Evolutionary conservation across 1,139 yeast species (phyloP).

Genomic region (Geotrichum klebahnii): DNA sequence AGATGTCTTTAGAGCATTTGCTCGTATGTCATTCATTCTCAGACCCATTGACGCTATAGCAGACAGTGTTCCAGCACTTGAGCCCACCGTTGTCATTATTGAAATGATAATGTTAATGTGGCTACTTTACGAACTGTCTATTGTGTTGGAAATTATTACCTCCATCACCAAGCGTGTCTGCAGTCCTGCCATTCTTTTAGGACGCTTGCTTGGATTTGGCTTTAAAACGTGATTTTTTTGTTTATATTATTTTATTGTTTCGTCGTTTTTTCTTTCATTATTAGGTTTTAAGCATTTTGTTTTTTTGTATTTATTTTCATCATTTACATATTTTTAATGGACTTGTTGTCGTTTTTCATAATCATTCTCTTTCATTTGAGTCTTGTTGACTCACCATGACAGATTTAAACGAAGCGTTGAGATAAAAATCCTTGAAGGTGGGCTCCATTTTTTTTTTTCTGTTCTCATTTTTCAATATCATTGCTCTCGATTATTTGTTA

Average conservation of each 20-base stretch:
- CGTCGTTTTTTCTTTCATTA: not conserved
- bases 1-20: slow-evolving; percentile 28
- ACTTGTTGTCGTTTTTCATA: not conserved
- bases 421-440: too few species aligned
- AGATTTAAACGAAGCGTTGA: too few species aligned
- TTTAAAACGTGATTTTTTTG: slow-evolving; percentile 4
- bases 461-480: too few species aligned
- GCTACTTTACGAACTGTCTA: slow-evolving; percentile 35
- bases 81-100: slow-evolving; percentile 31
- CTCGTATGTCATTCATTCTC: slow-evolving; percentile 31
- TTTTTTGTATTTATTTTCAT: not conserved
- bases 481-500: too few species aligned
- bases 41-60: slow-evolving; percentile 34
- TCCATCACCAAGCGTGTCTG: slow-evolving; percentile 34
- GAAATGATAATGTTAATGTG: slow-evolving; percentile 37
- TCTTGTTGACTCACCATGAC: slow-evolving; percentile 1
- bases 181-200: slow-evolving; percentile 35
- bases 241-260: not conserved
- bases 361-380: too few species aligned
- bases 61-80: slow-evolving; percentile 31
- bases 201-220: slow-evolving; percentile 24
- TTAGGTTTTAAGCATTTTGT: not conserved
- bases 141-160: slow-evolving; percentile 34
- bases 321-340: not conserved
- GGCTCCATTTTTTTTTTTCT: too few species aligned